Evolutionary conservation across 83 land plant species (phyloP), one percentile per base, ranked within the genome.

Genomic region (Isoetes engelmannii): DNA sequence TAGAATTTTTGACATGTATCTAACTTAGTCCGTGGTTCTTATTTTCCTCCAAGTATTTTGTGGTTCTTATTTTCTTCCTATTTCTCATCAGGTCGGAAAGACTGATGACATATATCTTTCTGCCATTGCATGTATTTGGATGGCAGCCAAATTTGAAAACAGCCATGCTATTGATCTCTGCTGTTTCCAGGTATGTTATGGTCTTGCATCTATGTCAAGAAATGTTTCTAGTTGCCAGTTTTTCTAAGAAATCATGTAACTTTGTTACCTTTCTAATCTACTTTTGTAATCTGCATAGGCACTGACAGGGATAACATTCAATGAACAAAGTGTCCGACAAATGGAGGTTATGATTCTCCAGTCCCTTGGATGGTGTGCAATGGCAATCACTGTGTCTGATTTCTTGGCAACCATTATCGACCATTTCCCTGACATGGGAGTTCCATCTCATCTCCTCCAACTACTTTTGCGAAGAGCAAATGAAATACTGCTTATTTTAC

Each of bases 321-420:
- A 68, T 28, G 72, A 65, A 20, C 18, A 48, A 48, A 74, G 61
- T 18, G 44, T 74, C 5, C 51, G 71, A 51, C 42, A 55, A 12
- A 74, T 68, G 76, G 76, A 74, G 71, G 61, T 54, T 5, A 48
- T 57, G 42, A 71, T 74, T 62, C 73, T 74, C 4, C 58, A 55
- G 55, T 57, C 42, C 12, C 63, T 74, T 5, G 76, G 50, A 12
- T 74, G 76, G 76, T 54, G 59, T 8, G 55, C 65, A 67, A 19
- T 74, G 59, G 60, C 63, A n/a, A 61, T 74, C 28, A 74, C 76
- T 19, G 47, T 51, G 4, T n/a, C 46, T 9, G 76, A 74, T 44
- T 74, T 74, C 58, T 19, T 74, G 9, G 71, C 18, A 62, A 74
- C 54, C 54, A 65, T 67, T 61, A 55, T 74, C 3, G 69, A 57